Evolutionary conservation across 306 rosid genomes (phyloP), one percentile per base, ranked within the genome.

Genomic region (Vicia villosa): DNA sequence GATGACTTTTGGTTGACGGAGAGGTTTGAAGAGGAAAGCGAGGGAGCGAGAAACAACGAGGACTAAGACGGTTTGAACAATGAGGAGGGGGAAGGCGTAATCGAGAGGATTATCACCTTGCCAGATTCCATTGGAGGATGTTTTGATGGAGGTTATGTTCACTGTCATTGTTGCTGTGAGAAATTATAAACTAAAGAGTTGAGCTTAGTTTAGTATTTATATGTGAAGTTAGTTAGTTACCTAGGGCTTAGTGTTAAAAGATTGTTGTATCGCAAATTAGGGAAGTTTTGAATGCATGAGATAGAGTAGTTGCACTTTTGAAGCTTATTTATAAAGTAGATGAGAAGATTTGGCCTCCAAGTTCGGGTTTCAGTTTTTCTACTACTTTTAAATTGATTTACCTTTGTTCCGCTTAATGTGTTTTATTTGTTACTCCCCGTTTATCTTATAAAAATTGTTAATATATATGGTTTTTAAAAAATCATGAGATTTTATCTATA

Each of bases 1-100:
- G 0, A 92, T 86, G 75, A 89, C 98, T 82, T 84, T 89, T 22
- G 96, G 98, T 43, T 92, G 96, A 5, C 89, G 92, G 69, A 92
- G 95, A 22, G n/a, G n/a, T n/a, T n/a, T n/a, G n/a, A n/a, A n/a
- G n/a, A n/a, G n/a, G n/a, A n/a, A n/a, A n/a, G n/a, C 81, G 12
- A 92, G 92, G 82, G 66, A 61, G 76, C 95, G 95, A 47, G 79
- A 69, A 5, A 89, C 57, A 28, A 63, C 4, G 28, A 92, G 77
- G 60, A 92, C 82, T 3, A 89, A 38, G 55, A 68, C 76, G 67
- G 68, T 81, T 59, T 92, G 98, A 38, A 86, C 21, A 2, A 86
- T 89, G 3, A 92, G 81, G 9, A 92, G 91, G 4, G 98, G 98
- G 81, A 92, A 87, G 64, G 98, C 92, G 46, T 17, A 87, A 66